Conservation (phyloP, 2,329 filamentous ascomycete species). For the Penicillium sp. region DNA sequence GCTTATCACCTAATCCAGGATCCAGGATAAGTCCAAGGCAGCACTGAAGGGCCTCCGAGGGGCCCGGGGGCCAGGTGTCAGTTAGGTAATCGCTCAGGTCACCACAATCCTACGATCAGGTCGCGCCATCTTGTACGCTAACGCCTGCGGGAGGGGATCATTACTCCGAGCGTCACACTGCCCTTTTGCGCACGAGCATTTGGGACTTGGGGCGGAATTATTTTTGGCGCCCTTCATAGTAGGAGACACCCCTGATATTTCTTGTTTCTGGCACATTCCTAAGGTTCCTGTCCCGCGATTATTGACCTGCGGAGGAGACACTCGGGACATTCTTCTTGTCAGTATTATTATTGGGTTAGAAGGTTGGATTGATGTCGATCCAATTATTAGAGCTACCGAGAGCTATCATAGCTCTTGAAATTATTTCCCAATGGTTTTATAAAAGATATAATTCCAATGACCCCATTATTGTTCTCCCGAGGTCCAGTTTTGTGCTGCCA, state of each 20-base stretch:
- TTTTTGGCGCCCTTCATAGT: constrained; percentile 2
- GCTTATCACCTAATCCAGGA: not conserved
- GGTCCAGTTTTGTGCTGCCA: not conserved
- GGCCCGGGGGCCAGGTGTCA: not conserved
- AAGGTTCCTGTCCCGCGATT: constrained; percentile 11
- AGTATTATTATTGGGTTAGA: not conserved
- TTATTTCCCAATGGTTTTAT: not conserved
- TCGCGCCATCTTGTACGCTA: constrained; percentile 19
- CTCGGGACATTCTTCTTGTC: not conserved
- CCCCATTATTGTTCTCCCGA: no score
- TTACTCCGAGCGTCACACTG: constrained; percentile 17
- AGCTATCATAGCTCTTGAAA: not conserved
- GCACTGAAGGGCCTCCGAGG: not conserved
- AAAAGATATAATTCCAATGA: not conserved
- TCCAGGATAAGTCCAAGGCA: not conserved
- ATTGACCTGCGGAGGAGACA: constrained; percentile 17
- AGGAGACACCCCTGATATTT: not conserved
- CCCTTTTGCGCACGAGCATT: constrained; percentile 6
- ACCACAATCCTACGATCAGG: constrained; percentile 17
- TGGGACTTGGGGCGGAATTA: constrained; percentile 1
- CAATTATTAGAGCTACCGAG: not conserved
- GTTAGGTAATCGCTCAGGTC: constrained; percentile 5
- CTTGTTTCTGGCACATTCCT: constrained; percentile 18
- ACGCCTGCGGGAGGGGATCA: constrained; percentile 17
- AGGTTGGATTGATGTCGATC: not conserved